phyloP scores from a whole-genome alignment of 2,329 filamentous ascomycete genomes.

The Ustulina deusta region DNA sequence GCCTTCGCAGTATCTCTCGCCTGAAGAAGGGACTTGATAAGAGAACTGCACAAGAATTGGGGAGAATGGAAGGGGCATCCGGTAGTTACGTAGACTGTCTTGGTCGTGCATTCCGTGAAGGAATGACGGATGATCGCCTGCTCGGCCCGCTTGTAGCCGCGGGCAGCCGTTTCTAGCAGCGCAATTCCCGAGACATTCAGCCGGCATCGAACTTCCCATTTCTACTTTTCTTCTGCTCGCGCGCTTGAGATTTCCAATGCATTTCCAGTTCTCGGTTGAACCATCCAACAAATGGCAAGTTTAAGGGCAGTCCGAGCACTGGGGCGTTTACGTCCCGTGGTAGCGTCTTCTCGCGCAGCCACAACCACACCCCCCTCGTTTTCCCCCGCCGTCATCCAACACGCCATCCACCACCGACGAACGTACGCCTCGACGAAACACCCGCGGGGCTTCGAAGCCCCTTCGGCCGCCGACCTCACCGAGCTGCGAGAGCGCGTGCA shows the following conservation, averaged over 20 bases:
- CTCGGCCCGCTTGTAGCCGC: conserved; percentile 39
- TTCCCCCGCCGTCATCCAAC: conserved; percentile 45
- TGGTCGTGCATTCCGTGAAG: conserved; percentile 43
- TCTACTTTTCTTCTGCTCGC: conserved; percentile 12
- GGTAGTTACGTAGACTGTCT: conserved; percentile 4
- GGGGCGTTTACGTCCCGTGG: conserved; percentile 35
- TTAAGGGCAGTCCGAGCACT: conserved; percentile 55
- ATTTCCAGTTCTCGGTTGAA: conserved; percentile 15
- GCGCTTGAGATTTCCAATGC: neutral
- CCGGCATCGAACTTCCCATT: conserved; percentile 27
- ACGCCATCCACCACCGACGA: conserved; percentile 51
- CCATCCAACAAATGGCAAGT: conserved; percentile 56
- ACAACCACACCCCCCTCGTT: conserved; percentile 35
- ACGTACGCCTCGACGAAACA: conserved; percentile 70
- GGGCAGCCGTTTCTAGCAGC: conserved; percentile 32
- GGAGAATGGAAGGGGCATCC: conserved; percentile 15
- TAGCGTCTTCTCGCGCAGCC: conserved; percentile 37
- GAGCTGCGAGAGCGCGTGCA: conserved; percentile 87
- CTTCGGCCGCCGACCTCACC: conserved; percentile 77
- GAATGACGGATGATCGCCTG: conserved; percentile 22
- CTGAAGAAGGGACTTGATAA: conserved; percentile 35
- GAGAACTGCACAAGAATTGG: conserved; percentile 38
- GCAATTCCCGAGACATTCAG: conserved; percentile 1
- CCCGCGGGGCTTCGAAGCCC: conserved; percentile 73
- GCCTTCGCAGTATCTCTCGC: neutral